Base-by-base conservation (phyloP, 768 basidiomycete species). In the Termitomyces sp. region DNA sequence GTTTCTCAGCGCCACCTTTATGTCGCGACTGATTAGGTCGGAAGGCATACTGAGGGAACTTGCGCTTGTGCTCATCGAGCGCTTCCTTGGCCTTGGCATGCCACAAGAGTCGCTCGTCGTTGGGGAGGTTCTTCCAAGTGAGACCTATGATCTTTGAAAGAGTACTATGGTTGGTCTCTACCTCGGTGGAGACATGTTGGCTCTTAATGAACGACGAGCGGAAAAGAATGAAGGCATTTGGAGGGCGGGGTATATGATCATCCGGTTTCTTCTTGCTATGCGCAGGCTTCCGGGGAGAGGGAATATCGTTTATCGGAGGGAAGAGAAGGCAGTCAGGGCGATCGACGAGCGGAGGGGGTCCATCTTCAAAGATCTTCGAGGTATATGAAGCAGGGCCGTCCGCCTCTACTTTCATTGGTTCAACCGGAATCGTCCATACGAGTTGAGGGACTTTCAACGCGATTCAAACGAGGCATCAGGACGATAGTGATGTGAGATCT, bases 211-310 rank as follows among this genome's bases (percentile, higher is more conserved):
- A 91, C 0, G 86, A 85, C 0, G 88, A 88, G 60, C 90, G 86
- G 77, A 92, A 92, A 65, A 92, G 81, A 67, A 92, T 92, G 74
- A 92, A 92, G 26, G 90, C 90, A 65, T 92, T 92, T 2, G 90
- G 88, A 1, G 90, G 90, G 44, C 90, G 87, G 18, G 90, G 90
- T 61, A 92, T 88, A 68, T 91, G 87, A 61, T 87, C 81, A 28
- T 84, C 82, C 15, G 83, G 81, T 67, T 86, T 87, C 73, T 88
- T 87, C 76, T 83, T 87, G 48, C 79, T 75, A 64, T 89, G 88
- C 0, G 79, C 77, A 6, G 76, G 69, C 41, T 78, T 78, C 37
- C 78, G 78, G 36, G 77, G 62, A 36, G 72, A 59, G n/a, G 71
- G 57, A 51, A 53, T 60, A 46, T 71, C 72, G 31, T 75, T 70